A percentile compares a stretch with the other conserved stretches of the same genome.
phyloP scores from a whole-genome alignment of 202 grass and related monocot species.

The Hordeum pubiflorum region DNA sequence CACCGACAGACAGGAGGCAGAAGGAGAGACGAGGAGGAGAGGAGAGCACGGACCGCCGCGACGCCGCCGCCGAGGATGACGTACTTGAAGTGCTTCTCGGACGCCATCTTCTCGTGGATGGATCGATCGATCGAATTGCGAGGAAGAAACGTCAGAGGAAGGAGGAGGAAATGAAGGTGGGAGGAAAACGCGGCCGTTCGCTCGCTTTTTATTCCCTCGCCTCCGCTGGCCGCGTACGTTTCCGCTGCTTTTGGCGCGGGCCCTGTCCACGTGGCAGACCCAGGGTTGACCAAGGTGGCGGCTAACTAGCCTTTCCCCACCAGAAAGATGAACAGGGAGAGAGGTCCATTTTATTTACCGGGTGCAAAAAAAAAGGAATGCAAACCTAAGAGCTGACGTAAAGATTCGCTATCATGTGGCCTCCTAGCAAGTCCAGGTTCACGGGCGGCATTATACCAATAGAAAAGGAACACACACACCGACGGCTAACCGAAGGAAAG shows the following conservation, averaged over 20 bases:
- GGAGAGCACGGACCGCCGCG: conserved; percentile 35
- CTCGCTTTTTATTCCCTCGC: conserved; percentile 24
- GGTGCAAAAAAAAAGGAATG: not conserved
- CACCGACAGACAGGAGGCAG: not conserved
- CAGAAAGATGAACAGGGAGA: not conserved
- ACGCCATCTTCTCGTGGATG: conserved; percentile 3
- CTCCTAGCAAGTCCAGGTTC: not conserved
- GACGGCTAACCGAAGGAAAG: not conserved
- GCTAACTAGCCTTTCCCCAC: not conserved
- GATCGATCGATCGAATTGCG: not conserved
- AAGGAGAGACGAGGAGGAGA: not conserved
- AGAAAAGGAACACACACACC: not conserved
- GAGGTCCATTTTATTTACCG: no score
- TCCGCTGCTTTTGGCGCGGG: not conserved
- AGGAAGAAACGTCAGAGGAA: not conserved
- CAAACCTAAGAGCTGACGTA: not conserved
- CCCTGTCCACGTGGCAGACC: not conserved
- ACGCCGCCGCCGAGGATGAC: conserved; percentile 88
- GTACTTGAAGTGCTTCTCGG: conserved; percentile 84
- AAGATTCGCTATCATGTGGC: no score
- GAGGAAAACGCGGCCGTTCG: conserved; percentile 12
- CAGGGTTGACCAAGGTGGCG: not conserved
- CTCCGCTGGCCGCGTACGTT: not conserved
- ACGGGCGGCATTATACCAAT: not conserved
- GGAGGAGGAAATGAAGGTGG: not conserved